Evolutionary conservation across 371 early-diverging fungal species (phyloP), one percentile per base, ranked within the genome.

Genomic region (Apophysomyces ossiformis): DNA sequence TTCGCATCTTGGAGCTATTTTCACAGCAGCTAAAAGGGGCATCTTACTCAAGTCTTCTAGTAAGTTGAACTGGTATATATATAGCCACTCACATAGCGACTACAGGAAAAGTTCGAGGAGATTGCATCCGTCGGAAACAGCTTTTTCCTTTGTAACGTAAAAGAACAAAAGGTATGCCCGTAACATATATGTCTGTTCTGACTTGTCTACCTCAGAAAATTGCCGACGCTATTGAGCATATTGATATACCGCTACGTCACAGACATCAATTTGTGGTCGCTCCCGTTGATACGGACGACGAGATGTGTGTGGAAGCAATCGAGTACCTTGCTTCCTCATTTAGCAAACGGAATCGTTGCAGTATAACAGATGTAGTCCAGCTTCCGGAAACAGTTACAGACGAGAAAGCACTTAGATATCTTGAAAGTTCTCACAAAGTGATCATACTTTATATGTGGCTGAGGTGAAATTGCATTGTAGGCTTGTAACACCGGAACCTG

Each of bases 401-500:
- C 16, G 61, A 71, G 18, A 73, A 78, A 45, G 70, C 65, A 13
- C 75, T 96, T 21, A 44, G 63, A 6, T 45, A 64, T 0, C 70
- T 95, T 5, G 97, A 97, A 75, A 72, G 68, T 12, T 65, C 70
- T 41, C 97, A 97, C 72, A 87, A 90, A 56, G 69, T 79, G 4
- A 89, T 95, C 35, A 89, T 93, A 75, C 69, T 94, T 18, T 97
- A 95, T 66, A 81, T 95, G 74, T 97, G 97, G 97, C 79, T 97
- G 67, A 80, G 87, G 85, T 91, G 82, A 69, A 41, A 41, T 13
- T n/a, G 44, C 11, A 11, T 41, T 44, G 18, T 44, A 44, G 35
- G 56, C 21, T 15, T 7, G n/a, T 58, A 21, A 3, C 37, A 61
- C 9, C 32, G 36, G 13, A 38, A 37, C 6, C 21, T 37, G 5